phyloP scores from a whole-genome alignment of 805 yeast genomes.

The Metschnikowia chrysomelidarum region DNA sequence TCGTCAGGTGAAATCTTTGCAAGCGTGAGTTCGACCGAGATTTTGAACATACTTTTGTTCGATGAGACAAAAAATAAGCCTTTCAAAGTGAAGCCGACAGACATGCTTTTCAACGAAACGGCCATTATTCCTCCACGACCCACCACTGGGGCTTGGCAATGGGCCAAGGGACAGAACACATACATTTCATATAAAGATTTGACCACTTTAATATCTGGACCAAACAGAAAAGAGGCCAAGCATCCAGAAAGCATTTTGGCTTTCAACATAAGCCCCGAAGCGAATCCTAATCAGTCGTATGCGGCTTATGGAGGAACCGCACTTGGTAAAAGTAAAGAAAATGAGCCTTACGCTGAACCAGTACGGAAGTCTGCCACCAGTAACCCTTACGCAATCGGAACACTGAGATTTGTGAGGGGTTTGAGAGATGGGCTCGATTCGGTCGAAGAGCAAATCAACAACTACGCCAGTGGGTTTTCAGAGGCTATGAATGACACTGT shows the following conservation, averaged over 20 bases:
- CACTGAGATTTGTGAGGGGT: conserved; percentile 39
- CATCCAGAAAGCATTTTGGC: conserved; percentile 59
- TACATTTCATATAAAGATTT: conserved; percentile 62
- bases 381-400: conserved; percentile 38
- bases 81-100: conserved; percentile 35
- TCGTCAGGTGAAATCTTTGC: conserved; percentile 58
- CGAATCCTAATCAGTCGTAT: conserved; percentile 35
- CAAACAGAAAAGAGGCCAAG: conserved; percentile 60
- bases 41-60: conserved; percentile 25
- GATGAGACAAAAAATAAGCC: conserved; percentile 21
- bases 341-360: conserved; percentile 46
- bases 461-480: conserved; percentile 53
- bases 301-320: conserved; percentile 22
- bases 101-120: conserved; percentile 66
- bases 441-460: conserved; percentile 54
- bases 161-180: conserved; percentile 76
- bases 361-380: conserved; percentile 31
- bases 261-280: conserved; percentile 43
- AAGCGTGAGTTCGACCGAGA: conserved; percentile 52
- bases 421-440: conserved; percentile 52
- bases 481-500: conserved; percentile 53
- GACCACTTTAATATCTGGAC: conserved; percentile 69
- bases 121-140: conserved; percentile 78
- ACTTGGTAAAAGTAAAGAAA: conserved; percentile 9
- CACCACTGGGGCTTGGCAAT: conserved; percentile 68